phyloP scores from a whole-genome alignment of 805 yeast species.

The Metschnikowia anglica region DNA sequence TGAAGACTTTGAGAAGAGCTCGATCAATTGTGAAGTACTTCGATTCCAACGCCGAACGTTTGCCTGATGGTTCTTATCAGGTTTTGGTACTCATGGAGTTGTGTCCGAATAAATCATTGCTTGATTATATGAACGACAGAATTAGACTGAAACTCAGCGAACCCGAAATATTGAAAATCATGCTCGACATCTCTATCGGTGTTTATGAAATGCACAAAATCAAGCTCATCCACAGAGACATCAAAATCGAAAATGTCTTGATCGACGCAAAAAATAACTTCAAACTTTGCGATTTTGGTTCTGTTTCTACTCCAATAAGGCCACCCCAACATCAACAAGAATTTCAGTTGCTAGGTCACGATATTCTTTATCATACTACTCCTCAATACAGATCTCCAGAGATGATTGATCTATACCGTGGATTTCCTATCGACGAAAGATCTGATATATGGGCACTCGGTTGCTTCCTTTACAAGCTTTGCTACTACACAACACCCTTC shows the following conservation, averaged over 20 bases:
- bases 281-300: constrained; percentile 92
- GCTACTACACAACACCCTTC: constrained; percentile 93
- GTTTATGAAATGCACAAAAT: constrained; percentile 81
- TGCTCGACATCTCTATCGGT: constrained; percentile 78
- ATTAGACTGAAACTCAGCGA: constrained; percentile 76
- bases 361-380: constrained; percentile 86
- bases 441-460: constrained; percentile 98
- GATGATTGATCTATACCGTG: constrained; percentile 85
- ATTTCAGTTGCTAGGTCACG: constrained; percentile 75
- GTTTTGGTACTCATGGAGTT: constrained; percentile 90
- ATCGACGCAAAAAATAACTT: constrained; percentile 68
- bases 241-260: constrained; percentile 91
- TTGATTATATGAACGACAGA: constrained; percentile 88
- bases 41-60: constrained; percentile 73
- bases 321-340: constrained; percentile 77
- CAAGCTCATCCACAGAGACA: constrained; percentile 84
- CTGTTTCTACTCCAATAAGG: constrained; percentile 64
- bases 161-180: constrained; percentile 74
- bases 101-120: constrained; percentile 81
- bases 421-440: constrained; percentile 84
- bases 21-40: constrained; percentile 64
- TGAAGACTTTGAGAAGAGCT: constrained; percentile 60
- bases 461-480: constrained; percentile 81
- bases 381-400: constrained; percentile 96
- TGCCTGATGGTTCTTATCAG: constrained; percentile 61